Percentiles rank a stretch among this genome's conserved stretches.
Evolutionary conservation across 441 rosid genomes (phyloP).

Genomic region (Gossypium schwendimanii): DNA sequence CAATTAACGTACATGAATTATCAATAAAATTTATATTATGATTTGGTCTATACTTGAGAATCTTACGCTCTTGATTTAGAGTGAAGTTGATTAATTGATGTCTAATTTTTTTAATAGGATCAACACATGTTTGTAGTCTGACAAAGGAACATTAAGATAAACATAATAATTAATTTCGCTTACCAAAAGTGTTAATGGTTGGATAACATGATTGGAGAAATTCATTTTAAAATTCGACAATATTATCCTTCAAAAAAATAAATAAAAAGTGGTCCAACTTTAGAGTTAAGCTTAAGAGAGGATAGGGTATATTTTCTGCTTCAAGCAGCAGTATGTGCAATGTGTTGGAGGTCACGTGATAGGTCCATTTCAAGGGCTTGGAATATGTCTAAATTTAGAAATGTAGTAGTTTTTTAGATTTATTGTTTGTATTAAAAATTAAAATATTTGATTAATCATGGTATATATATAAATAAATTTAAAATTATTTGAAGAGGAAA

Average conservation of each 20-base stretch:
- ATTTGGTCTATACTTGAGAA: neutral
- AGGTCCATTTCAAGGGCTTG: neutral
- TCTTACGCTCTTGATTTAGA: neutral
- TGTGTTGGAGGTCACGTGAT: slow-evolving; percentile 1
- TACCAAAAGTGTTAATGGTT: neutral
- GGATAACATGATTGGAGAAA: neutral
- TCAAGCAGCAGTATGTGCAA: neutral
- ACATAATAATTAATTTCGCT: neutral
- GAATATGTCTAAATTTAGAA: neutral
- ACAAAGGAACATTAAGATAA: neutral
- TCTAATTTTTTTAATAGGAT: neutral
- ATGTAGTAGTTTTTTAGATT: too few species aligned
- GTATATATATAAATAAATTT: neutral
- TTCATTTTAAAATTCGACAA: neutral
- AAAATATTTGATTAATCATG: neutral
- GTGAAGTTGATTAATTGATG: neutral
- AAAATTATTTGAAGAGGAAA: too few species aligned
- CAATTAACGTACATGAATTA: neutral
- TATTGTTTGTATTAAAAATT: too few species aligned
- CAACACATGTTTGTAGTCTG: neutral
- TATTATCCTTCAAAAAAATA: neutral
- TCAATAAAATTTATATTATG: neutral
- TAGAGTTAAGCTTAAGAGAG: neutral
- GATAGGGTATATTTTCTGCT: neutral
- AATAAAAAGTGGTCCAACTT: neutral